Percentiles rank a stretch among this genome's conserved stretches.
phyloP scores from a whole-genome alignment of 257 asterid genomes.

The Coffea canephora region DNA sequence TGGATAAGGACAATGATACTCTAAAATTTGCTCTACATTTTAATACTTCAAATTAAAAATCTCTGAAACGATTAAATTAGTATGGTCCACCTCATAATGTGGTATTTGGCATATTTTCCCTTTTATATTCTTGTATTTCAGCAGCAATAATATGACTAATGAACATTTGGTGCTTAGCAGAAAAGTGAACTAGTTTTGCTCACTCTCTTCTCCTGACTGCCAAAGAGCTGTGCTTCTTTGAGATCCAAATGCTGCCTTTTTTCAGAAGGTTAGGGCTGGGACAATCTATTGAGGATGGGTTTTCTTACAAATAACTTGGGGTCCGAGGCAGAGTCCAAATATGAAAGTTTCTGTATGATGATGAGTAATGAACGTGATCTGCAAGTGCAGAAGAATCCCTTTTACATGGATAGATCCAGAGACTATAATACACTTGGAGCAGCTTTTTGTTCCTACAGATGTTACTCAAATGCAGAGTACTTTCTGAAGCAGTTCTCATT shows the following conservation, averaged over 20 bases:
- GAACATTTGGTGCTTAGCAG: slow-evolving; percentile 7
- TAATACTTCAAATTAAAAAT: too few relatives aligned
- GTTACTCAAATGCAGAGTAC: background rate
- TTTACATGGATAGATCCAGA: background rate
- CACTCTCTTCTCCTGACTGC: slow-evolving; percentile 2
- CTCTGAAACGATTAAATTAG: too few relatives aligned
- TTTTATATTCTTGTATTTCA: background rate
- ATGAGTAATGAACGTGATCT: background rate
- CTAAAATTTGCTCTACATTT: too few relatives aligned
- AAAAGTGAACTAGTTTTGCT: slow-evolving; percentile 11
- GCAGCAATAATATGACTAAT: background rate
- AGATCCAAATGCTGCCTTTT: background rate
- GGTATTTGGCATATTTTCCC: too few relatives aligned
- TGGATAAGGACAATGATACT: too few relatives aligned
- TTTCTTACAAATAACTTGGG: background rate
- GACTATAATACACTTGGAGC: background rate
- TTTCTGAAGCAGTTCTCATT: background rate
- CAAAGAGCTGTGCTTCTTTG: background rate
- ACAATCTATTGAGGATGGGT: background rate
- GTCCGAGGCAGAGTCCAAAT: background rate
- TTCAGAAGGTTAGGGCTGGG: background rate
- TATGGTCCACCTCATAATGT: too few relatives aligned
- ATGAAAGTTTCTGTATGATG: background rate
- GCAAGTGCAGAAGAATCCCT: background rate
- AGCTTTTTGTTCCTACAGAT: background rate